These are phyloP conservation scores for Serendipita sp. DNA, from an alignment of 768 basidiomycete species.

Conservation along the genomic window DNA sequence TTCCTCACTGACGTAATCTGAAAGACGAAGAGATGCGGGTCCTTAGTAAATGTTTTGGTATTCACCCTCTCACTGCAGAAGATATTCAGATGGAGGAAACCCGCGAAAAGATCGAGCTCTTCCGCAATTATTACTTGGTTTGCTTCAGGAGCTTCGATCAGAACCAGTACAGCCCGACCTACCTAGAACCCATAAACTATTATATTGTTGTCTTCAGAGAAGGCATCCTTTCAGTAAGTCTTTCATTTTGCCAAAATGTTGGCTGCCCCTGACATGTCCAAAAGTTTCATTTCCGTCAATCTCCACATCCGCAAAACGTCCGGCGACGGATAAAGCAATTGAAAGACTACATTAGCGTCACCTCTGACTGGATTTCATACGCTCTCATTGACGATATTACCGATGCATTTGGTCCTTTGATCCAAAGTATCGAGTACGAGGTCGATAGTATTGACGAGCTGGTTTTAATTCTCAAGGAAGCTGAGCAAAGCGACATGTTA, in stretches of 20 bases:
- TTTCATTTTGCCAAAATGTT: not conserved
- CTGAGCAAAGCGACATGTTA: constrained; percentile 96
- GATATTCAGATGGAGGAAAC: constrained; percentile 99
- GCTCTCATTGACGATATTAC: constrained; percentile 99
- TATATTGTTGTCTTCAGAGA: constrained; percentile 98
- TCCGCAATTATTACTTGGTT: constrained; percentile 95
- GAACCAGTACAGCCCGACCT: constrained; percentile 90
- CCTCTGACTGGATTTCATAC: constrained; percentile 99
- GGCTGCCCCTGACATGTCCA: not conserved
- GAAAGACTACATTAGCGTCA: constrained; percentile 96
- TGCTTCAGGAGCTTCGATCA: constrained; percentile 99
- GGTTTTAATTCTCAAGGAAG: constrained; percentile 88
- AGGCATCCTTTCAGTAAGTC: constrained; percentile 77
- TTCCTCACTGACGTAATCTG: not conserved
- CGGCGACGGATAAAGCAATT: constrained; percentile 96
- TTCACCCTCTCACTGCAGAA: constrained; percentile 96
- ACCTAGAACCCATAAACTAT: constrained; percentile 98
- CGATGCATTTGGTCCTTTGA: constrained; percentile 95
- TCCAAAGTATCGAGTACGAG: constrained; percentile 97
- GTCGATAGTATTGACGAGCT: constrained; percentile 98
- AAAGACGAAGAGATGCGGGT: constrained; percentile 93
- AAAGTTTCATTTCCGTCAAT: constrained; percentile 93
- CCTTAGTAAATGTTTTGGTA: constrained; percentile 86
- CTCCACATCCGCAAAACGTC: constrained; percentile 95
- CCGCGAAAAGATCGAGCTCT: constrained; percentile 98